phyloP scores from a whole-genome alignment of 345 rosid species.

The Zanthoxylum bungeanum region DNA sequence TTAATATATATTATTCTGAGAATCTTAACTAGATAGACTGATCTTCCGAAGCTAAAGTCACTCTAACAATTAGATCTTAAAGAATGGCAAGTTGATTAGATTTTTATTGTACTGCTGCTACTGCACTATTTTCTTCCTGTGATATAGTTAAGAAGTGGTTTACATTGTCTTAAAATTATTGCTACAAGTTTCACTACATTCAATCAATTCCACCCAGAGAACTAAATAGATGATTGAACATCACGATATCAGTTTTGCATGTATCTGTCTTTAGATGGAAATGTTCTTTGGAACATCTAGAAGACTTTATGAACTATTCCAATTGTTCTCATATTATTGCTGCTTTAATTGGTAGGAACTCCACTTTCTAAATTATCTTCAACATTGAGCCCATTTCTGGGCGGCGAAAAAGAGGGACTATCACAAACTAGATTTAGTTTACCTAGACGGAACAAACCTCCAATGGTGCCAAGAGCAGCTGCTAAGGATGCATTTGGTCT shows the following conservation, averaged over 20 bases:
- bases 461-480: slow-evolving; percentile 24
- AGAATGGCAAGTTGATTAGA: not conserved
- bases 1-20: not conserved
- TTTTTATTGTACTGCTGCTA: not conserved
- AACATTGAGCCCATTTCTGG: slow-evolving; percentile 1
- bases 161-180: not conserved
- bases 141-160: not conserved
- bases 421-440: not conserved
- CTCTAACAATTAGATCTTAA: not conserved
- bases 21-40: not conserved
- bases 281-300: slow-evolving; percentile 5
- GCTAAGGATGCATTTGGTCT: slow-evolving; percentile 41
- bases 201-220: not conserved
- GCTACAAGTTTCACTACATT: not conserved
- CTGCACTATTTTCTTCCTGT: no score
- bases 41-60: not conserved
- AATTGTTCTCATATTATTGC: no score
- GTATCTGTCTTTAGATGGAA: not conserved
- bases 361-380: slow-evolving; percentile 1
- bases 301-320: not conserved
- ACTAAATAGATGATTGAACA: not conserved
- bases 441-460: slow-evolving; percentile 4
- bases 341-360: slow-evolving; percentile 4
- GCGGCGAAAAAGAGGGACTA: not conserved
- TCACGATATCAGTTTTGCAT: not conserved